phyloP scores from a whole-genome alignment of 441 rosid genomes.

The Metrosideros polymorpha region DNA sequence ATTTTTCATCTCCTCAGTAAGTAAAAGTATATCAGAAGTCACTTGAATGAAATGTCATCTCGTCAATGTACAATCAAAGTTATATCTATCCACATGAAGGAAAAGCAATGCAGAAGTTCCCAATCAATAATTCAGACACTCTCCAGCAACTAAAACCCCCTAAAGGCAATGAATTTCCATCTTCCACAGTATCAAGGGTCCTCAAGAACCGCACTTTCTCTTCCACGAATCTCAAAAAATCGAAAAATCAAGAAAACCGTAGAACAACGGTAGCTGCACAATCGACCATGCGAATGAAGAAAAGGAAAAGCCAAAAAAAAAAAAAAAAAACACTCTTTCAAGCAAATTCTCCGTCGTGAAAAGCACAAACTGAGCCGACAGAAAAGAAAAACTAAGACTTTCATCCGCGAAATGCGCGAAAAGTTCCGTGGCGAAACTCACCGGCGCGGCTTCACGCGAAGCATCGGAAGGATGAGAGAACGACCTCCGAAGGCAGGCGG shows the following conservation, averaged over 20 bases:
- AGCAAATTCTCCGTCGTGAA: neutral
- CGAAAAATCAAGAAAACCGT: neutral
- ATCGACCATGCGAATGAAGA: neutral
- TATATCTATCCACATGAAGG: neutral
- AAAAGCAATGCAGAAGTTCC: neutral
- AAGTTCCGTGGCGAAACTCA: slow-evolving; percentile 2
- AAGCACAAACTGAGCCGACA: neutral
- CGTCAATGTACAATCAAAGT: neutral
- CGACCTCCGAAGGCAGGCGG: slow-evolving; percentile 64
- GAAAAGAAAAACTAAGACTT: neutral
- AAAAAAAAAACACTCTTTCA: neutral
- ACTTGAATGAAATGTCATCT: neutral
- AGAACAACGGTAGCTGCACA: neutral
- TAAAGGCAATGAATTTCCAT: neutral
- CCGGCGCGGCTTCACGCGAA: slow-evolving; percentile 48
- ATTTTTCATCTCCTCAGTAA: neutral
- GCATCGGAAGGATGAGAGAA: slow-evolving; percentile 75
- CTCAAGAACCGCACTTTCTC: neutral
- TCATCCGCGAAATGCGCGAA: neutral
- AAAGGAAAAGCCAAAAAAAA: neutral
- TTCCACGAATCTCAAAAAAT: neutral
- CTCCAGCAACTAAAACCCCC: neutral
- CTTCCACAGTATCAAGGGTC: neutral
- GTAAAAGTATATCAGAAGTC: neutral
- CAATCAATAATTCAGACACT: neutral